Evolutionary conservation across 768 basidiomycete species (phyloP).

Genomic region (Leccinum broughii): DNA sequence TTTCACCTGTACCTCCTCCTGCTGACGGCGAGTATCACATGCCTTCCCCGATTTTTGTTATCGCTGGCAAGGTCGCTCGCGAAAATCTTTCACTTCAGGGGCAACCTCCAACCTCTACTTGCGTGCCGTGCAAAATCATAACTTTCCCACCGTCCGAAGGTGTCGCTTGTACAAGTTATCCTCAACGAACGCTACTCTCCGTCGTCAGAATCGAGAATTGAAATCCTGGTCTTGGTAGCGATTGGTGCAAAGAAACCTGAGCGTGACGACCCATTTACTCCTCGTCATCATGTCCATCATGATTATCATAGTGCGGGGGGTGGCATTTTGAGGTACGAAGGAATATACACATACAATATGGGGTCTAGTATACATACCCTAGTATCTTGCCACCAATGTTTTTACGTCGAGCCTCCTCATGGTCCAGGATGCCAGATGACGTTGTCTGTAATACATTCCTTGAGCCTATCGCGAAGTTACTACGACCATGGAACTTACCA

Average conservation of each 20-base stretch:
- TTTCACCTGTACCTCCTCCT: too few relatives aligned
- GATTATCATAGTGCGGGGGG: neutral
- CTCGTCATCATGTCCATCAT: neutral
- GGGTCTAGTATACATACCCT: conserved; percentile 83
- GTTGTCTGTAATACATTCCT: conserved; percentile 64
- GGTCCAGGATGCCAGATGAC: conserved; percentile 97
- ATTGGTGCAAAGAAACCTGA: neutral
- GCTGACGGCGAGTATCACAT: too few relatives aligned
- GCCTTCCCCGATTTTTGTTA: too few relatives aligned
- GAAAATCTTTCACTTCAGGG: too few relatives aligned
- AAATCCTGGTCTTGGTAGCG: neutral
- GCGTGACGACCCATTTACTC: neutral
- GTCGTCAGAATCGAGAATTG: neutral
- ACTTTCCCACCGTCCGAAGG: too few relatives aligned
- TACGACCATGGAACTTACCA: conserved; percentile 50
- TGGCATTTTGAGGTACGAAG: conserved; percentile 7
- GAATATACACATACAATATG: conserved; percentile 24
- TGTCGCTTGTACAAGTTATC: too few relatives aligned
- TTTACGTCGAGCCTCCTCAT: conserved; percentile 98
- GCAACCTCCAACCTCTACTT: too few relatives aligned
- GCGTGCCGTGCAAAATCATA: too few relatives aligned
- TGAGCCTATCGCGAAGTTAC: neutral
- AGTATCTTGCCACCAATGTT: conserved; percentile 96
- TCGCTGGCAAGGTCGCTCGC: too few relatives aligned
- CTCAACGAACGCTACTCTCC: too few relatives aligned